Percentiles rank a stretch among this genome's conserved stretches.
Conservation (phyloP, 78 protist genomes). For the Goniomonas avonlea region DNA sequence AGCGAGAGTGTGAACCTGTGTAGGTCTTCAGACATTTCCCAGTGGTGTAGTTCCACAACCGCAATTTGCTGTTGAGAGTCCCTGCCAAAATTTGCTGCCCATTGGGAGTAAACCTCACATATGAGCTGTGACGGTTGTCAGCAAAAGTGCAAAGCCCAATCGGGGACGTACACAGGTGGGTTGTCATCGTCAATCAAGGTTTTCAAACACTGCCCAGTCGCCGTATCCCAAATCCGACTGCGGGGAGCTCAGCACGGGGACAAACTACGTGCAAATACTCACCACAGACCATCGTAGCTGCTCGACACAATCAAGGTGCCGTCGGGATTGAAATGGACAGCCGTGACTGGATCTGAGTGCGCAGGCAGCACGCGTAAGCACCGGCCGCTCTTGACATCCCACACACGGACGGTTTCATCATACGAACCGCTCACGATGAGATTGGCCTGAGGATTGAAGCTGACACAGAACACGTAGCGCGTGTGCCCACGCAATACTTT, state of each 20-base stretch:
- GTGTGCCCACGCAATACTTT: conserved; percentile 69
- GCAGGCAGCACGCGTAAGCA: conserved; percentile 61
- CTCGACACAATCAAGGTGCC: conserved; percentile 77
- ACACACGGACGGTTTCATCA: conserved; percentile 71
- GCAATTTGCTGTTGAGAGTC: conserved; percentile 54
- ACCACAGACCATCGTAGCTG: conserved; percentile 70
- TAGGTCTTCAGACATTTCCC: conserved; percentile 66
- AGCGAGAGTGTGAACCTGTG: too few species aligned
- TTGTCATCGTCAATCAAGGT: conserved; percentile 67
- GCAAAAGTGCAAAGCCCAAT: not conserved
- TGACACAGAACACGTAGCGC: conserved; percentile 66
- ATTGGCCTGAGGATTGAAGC: conserved; percentile 66
- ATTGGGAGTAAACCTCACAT: conserved; percentile 80
- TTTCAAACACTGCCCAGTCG: conserved; percentile 71
- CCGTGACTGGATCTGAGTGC: conserved; percentile 83
- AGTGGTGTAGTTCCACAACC: conserved; percentile 69
- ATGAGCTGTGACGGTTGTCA: conserved; percentile 1
- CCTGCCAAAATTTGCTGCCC: conserved; percentile 70
- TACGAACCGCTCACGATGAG: conserved; percentile 72
- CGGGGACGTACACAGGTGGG: conserved; percentile 48
- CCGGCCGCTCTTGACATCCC: conserved; percentile 58
- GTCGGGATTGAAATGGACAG: conserved; percentile 79
- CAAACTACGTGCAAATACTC: not conserved
- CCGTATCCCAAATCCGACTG: conserved; percentile 83
- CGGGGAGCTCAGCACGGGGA: not conserved